A percentile compares a stretch with the other conserved stretches of the same genome.
phyloP scores from a whole-genome alignment of 257 asterid species.

The Avicennia marina region DNA sequence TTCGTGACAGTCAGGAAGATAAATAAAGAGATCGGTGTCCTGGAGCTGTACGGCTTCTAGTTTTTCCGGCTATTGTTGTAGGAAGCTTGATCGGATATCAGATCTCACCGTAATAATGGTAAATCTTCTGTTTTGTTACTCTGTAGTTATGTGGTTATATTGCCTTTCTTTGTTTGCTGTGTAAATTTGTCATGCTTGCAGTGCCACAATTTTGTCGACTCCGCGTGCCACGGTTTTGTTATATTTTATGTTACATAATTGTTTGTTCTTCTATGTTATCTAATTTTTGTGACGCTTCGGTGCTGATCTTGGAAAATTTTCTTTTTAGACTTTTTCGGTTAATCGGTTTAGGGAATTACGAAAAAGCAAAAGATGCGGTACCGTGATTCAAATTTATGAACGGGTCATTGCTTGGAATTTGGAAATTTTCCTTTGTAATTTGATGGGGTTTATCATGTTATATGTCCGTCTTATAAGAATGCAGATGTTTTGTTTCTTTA shows the following conservation, averaged over 20 bases:
- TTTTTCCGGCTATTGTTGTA: conserved; percentile 23
- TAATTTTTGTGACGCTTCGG: not conserved
- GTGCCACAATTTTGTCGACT: not conserved
- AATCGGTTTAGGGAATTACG: not conserved
- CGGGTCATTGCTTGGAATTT: not conserved
- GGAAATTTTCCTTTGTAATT: not conserved
- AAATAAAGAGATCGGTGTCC: conserved; percentile 19
- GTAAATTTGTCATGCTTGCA: not conserved
- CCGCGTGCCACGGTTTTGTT: not conserved
- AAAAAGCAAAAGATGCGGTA: not conserved
- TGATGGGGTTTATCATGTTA: not conserved
- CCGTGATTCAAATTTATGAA: not conserved
- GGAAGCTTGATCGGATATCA: conserved; percentile 4
- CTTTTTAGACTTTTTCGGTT: not conserved
- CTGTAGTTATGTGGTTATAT: not conserved
- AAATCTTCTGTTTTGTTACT: not conserved
- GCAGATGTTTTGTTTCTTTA: not conserved
- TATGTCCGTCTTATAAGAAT: no score
- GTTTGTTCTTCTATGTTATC: not conserved
- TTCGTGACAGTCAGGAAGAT: not conserved
- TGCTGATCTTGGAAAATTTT: conserved; percentile 5
- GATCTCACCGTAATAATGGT: conserved; percentile 46
- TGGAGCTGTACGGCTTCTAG: conserved; percentile 21
- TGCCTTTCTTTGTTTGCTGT: not conserved
- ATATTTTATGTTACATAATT: not conserved